A percentile compares a stretch with the other conserved stretches of the same genome.
Conservation (phyloP, 163 green algal species). For the Scenedesmus sp. region DNA sequence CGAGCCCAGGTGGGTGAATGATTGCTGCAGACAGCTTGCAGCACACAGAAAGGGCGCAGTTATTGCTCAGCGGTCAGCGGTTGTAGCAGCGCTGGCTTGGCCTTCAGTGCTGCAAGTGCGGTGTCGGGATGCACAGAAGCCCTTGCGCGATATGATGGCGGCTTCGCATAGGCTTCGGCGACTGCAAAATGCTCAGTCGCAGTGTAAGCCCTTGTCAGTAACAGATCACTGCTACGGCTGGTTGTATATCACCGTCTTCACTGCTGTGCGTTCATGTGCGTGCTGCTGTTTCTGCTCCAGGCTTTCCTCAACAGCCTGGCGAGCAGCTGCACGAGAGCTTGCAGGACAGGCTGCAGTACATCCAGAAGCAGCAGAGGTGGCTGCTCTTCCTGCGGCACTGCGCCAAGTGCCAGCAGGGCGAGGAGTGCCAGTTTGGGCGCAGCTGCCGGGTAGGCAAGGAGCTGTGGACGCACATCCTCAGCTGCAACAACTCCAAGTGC, state of each 20-base stretch:
- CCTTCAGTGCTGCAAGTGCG: too few relatives aligned
- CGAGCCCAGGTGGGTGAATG: not conserved
- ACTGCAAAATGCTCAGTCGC: too few relatives aligned
- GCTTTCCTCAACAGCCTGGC: conserved; percentile 24
- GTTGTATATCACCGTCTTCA: too few relatives aligned
- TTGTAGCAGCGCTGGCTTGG: too few relatives aligned
- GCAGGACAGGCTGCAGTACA: conserved; percentile 61
- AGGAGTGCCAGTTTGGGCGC: conserved; percentile 75
- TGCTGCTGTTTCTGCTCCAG: conserved; percentile 15
- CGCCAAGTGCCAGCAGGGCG: conserved; percentile 84
- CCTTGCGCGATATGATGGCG: too few relatives aligned
- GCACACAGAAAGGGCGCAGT: too few relatives aligned
- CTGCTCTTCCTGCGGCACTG: conserved; percentile 97
- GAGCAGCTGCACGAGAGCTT: conserved; percentile 51
- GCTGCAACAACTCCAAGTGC: conserved; percentile 88
- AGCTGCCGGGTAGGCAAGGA: conserved; percentile 91
- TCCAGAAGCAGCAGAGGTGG: conserved; percentile 82
- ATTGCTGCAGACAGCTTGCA: not conserved
- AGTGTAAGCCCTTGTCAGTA: too few relatives aligned
- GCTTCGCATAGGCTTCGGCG: too few relatives aligned
- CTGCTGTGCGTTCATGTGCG: not conserved
- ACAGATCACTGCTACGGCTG: too few relatives aligned
- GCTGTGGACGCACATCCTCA: conserved; percentile 94
- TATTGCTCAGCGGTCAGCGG: too few relatives aligned
- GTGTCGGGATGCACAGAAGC: too few relatives aligned